Percentiles rank a stretch among this genome's conserved stretches.
phyloP scores from a whole-genome alignment of 1,284 basidiomycete species.

The Naganishia sp. region DNA sequence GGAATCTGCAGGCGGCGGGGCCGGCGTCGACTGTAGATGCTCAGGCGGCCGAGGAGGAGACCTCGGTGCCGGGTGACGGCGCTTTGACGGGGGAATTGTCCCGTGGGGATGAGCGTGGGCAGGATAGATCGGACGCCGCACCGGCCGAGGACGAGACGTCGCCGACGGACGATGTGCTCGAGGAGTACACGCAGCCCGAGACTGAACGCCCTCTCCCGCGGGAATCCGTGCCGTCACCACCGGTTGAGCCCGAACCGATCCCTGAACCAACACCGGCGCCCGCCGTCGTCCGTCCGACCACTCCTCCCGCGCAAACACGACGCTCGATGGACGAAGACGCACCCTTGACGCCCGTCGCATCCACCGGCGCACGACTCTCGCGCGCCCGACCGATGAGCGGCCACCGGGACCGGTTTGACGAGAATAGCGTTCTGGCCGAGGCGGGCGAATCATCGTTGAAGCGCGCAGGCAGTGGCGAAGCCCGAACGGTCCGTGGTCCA shows the following conservation, averaged over 20 bases:
- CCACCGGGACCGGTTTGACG: conserved; percentile 5
- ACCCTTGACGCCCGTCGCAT: conserved; percentile 11
- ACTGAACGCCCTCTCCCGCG: not conserved
- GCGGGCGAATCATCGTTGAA: conserved; percentile 13
- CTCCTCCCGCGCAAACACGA: not conserved
- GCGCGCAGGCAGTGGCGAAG: conserved; percentile 29
- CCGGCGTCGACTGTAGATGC: not conserved
- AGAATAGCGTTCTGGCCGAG: conserved; percentile 11
- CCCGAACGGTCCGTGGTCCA: conserved; percentile 29
- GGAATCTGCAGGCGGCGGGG: conserved; percentile 7
- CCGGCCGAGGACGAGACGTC: conserved; percentile 4
- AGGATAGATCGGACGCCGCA: not conserved
- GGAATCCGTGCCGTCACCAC: not conserved
- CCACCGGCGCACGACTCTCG: conserved; percentile 13
- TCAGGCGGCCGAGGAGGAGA: not conserved
- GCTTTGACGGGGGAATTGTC: not conserved
- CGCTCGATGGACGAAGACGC: conserved; percentile 2
- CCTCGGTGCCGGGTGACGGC: not conserved
- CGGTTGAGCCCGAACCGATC: not conserved
- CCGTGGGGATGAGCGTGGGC: not conserved
- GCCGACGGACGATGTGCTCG: conserved; percentile 18
- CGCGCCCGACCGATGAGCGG: conserved; percentile 10
- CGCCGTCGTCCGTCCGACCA: not conserved
- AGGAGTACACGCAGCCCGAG: conserved; percentile 10
- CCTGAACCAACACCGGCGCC: not conserved